Evolutionary conservation across 192 early-diverging fungal species (phyloP).

Genomic region (Coemansia sp.): DNA sequence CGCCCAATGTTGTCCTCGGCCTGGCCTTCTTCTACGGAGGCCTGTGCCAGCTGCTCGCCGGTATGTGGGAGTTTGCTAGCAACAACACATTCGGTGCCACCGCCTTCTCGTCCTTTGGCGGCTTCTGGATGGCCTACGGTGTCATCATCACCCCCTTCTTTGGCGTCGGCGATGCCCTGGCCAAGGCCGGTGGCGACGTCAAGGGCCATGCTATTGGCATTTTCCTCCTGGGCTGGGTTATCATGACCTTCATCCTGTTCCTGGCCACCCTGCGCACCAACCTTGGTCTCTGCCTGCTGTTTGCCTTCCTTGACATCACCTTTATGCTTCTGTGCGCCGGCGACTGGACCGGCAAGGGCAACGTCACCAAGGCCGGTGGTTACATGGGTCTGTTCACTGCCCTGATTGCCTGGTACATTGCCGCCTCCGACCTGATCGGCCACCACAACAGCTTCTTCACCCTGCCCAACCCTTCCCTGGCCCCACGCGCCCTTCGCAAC

Average conservation of each 20-base stretch:
- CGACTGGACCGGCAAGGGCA: conserved; percentile 50
- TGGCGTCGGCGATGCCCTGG: conserved; percentile 41
- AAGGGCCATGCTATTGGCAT: conserved; percentile 56
- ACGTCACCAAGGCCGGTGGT: conserved; percentile 61
- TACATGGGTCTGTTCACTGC: conserved; percentile 71
- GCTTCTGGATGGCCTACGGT: conserved; percentile 65
- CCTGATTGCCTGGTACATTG: conserved; percentile 72
- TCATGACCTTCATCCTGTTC: conserved; percentile 69
- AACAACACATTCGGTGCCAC: conserved; percentile 84
- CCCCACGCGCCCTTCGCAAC: conserved; percentile 8
- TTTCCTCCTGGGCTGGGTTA: conserved; percentile 62
- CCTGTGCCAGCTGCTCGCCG: conserved; percentile 68
- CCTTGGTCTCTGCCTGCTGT: conserved; percentile 59
- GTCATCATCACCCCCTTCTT: conserved; percentile 58
- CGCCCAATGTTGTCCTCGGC: conserved; percentile 59
- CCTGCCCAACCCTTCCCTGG: conserved; percentile 54
- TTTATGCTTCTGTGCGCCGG: conserved; percentile 67
- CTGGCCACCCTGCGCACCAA: conserved; percentile 62
- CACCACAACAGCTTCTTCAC: conserved; percentile 54
- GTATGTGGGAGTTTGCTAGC: conserved; percentile 78
- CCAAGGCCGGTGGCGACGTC: conserved; percentile 29
- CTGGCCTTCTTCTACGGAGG: conserved; percentile 75
- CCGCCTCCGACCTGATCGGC: conserved; percentile 59
- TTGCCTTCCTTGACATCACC: conserved; percentile 63
- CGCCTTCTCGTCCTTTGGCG: conserved; percentile 68